A percentile compares a stretch with the other conserved stretches of the same genome.
phyloP scores from a whole-genome alignment of 2,329 filamentous ascomycete genomes.

The Fusarium sp. region DNA sequence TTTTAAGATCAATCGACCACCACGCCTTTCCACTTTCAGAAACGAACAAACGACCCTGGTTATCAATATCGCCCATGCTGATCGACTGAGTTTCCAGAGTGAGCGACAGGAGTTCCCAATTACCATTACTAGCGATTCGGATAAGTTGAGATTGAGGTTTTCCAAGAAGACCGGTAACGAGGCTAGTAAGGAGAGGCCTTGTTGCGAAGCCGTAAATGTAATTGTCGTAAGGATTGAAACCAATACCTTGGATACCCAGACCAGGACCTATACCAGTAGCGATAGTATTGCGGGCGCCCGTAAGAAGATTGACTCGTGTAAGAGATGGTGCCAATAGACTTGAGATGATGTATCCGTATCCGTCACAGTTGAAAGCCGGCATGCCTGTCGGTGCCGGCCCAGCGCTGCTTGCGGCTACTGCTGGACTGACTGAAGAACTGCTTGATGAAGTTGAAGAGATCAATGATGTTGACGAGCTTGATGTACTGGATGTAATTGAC shows the following conservation, averaged over 20 bases:
- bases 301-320: constrained; percentile 18
- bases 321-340: constrained; percentile 2
- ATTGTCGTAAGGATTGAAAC: constrained; percentile 40
- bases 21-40: constrained; percentile 13
- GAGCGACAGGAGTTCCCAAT: background rate
- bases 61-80: constrained; percentile 35
- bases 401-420: background rate
- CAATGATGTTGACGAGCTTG: background rate
- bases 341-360: constrained; percentile 23
- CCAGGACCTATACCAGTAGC: constrained; percentile 5
- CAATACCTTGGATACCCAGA: constrained; percentile 30
- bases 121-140: constrained; percentile 31
- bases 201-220: constrained; percentile 41
- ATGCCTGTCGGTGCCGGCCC: background rate
- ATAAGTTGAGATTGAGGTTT: constrained; percentile 17
- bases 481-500: background rate
- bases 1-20: constrained; percentile 31
- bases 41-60: constrained; percentile 26
- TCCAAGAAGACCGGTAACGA: background rate
- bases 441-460: background rate
- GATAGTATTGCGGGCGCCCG: constrained; percentile 2
- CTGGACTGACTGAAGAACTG: background rate
- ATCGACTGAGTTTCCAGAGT: background rate
- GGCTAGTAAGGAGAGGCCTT: background rate
- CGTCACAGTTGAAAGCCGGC: constrained; percentile 34